Evolutionary conservation across 805 yeast species (phyloP).

Genomic region (Metschnikowia proteae): DNA sequence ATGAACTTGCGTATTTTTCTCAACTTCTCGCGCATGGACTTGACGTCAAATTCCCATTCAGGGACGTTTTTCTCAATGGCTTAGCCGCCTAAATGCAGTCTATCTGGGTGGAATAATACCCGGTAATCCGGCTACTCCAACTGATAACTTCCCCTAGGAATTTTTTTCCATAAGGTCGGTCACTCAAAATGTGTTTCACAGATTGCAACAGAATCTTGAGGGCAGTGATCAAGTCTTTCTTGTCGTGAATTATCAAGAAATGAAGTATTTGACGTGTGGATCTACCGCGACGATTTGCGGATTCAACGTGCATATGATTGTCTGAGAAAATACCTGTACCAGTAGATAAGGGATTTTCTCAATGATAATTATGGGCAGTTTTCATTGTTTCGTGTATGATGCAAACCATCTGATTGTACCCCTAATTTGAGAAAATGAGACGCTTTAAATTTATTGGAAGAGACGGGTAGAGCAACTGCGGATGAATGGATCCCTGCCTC

Average conservation of each 20-base stretch:
- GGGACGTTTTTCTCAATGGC: neutral
- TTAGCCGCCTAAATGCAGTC: constrained; percentile 3
- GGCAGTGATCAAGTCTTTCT: no score
- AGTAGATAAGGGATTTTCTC: neutral
- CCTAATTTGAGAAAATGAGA: neutral
- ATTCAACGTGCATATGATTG: constrained; percentile 4
- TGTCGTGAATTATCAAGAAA: no score
- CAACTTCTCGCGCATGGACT: constrained; percentile 4
- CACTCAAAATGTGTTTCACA: no score
- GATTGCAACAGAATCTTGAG: no score
- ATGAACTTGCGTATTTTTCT: neutral
- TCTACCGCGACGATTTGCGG: neutral
- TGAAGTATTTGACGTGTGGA: neutral
- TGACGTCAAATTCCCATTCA: neutral
- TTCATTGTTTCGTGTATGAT: neutral
- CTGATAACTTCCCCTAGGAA: no score
- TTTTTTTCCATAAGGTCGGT: no score
- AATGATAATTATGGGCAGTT: neutral
- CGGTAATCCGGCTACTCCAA: no score
- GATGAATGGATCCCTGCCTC: neutral
- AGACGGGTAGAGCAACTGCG: neutral
- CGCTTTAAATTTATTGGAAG: neutral
- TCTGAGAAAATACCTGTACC: neutral
- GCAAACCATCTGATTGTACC: neutral
- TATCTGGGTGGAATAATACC: neutral